These are phyloP conservation scores for Penicillium argentinense DNA, from an alignment of 495 filamentous ascomycete genomes.

Conservation along the genomic window DNA sequence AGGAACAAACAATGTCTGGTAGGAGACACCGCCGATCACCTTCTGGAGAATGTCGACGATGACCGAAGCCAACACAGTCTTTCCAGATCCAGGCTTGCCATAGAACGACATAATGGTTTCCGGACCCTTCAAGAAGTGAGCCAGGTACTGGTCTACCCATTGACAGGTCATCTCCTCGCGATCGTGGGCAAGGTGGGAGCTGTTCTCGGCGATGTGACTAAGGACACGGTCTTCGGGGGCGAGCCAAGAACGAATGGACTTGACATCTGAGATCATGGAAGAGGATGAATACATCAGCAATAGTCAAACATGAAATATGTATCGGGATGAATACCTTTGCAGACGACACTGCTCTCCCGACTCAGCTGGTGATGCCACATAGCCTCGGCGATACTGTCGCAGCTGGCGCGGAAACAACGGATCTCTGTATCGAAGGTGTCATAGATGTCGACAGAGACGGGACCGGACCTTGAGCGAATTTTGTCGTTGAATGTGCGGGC, in stretches of 20 bases:
- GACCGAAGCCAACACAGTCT: conserved; percentile 42
- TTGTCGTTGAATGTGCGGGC: conserved; percentile 31
- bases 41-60: conserved; percentile 40
- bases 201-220: conserved; percentile 30
- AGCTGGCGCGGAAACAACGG: conserved; percentile 31
- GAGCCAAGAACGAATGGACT: conserved; percentile 25
- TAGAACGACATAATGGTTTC: conserved; percentile 28
- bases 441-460: conserved; percentile 36
- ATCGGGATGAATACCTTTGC: conserved; percentile 4
- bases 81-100: conserved; percentile 38
- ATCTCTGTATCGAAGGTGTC: conserved; percentile 31
- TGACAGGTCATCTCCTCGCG: conserved; percentile 42
- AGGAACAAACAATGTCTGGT: conserved; percentile 35
- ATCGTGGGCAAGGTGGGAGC: conserved; percentile 40
- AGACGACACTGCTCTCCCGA: conserved; percentile 11
- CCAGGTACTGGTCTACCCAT: conserved; percentile 34
- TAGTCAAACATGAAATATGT: too few relatives aligned
- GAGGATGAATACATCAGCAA: too few relatives aligned
- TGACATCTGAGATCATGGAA: conserved; percentile 19
- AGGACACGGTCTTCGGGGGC: conserved; percentile 32
- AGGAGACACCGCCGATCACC: conserved; percentile 32
- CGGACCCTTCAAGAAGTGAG: conserved; percentile 36
- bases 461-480: conserved; percentile 19
- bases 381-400: conserved; percentile 29
- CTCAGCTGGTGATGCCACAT: conserved; percentile 41